Evolutionary conservation across 2,329 filamentous ascomycete species (phyloP).

Genomic region (Penicillium frequentans): DNA sequence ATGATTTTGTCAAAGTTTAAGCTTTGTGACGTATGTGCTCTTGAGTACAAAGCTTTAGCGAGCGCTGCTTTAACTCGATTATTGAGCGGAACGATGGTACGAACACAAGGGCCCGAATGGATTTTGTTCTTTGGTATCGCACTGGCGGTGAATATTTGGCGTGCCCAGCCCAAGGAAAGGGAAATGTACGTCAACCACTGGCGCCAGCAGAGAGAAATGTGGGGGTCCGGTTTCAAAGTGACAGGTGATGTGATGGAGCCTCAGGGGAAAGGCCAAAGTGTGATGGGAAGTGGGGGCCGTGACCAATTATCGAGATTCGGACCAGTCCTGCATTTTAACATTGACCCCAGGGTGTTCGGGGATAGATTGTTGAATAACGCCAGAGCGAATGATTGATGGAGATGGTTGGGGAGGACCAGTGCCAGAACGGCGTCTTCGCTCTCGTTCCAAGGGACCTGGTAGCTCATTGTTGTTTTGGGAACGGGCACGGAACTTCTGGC

Average conservation of each 20-base stretch:
- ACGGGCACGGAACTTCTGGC: conserved; percentile 59
- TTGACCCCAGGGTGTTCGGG: conserved; percentile 30
- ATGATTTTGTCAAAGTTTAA: neutral
- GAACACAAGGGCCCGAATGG: conserved; percentile 9
- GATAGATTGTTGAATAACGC: conserved; percentile 34
- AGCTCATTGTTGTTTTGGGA: conserved; percentile 43
- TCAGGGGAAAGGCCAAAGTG: neutral
- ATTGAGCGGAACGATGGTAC: conserved; percentile 9
- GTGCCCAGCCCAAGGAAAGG: neutral
- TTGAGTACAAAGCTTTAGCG: conserved; percentile 2
- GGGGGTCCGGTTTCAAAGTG: neutral
- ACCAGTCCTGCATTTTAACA: conserved; percentile 41
- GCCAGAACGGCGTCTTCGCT: conserved; percentile 61
- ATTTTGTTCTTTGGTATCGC: conserved; percentile 5
- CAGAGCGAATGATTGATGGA: conserved; percentile 36
- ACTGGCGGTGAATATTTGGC: neutral
- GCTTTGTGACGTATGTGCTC: neutral
- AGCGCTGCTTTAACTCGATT: conserved; percentile 6
- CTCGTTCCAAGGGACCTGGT: conserved; percentile 52
- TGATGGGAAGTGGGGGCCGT: neutral
- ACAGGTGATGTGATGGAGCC: neutral
- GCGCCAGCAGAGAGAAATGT: neutral
- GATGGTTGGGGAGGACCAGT: conserved; percentile 55
- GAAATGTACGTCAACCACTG: neutral
- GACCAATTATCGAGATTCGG: conserved; percentile 28